A percentile compares a stretch with the other conserved stretches of the same genome.
These are phyloP conservation scores for Ogataea naganishii DNA, from an alignment of 805 yeast genomes.

Conservation along the genomic window DNA sequence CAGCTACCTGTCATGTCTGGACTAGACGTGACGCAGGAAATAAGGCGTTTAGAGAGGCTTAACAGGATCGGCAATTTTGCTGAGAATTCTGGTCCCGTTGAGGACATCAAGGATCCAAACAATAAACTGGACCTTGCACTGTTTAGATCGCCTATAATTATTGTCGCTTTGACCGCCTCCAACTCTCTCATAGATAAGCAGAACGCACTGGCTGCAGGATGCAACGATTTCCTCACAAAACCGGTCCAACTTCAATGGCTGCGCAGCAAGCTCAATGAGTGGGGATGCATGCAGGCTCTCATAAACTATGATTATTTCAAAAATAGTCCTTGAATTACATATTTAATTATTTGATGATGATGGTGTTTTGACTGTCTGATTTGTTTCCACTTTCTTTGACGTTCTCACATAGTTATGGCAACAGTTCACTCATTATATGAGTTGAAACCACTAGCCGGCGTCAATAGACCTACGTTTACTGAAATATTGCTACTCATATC, in stretches of 20 bases:
- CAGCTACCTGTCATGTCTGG: constrained; percentile 96
- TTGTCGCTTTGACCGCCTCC: constrained; percentile 93
- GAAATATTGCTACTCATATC: no score
- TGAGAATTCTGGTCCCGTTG: constrained; percentile 7
- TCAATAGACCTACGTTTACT: no score
- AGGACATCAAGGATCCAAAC: constrained; percentile 20
- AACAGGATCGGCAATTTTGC: constrained; percentile 65
- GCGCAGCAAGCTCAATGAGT: constrained; percentile 86
- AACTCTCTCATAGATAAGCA: constrained; percentile 78
- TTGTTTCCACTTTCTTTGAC: no score
- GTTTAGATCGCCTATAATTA: constrained; percentile 93
- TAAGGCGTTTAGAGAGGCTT: constrained; percentile 71
- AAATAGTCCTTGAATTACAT: constrained; percentile 16
- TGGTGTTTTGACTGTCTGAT: no score
- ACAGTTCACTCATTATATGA: no score
- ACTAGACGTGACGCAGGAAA: constrained; percentile 88
- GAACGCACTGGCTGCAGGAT: constrained; percentile 92
- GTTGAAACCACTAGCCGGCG: no score
- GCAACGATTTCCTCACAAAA: constrained; percentile 92
- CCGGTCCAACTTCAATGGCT: constrained; percentile 95
- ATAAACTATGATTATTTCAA: constrained; percentile 94
- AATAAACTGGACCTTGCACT: constrained; percentile 51
- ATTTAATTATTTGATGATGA: not conserved
- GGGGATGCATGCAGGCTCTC: constrained; percentile 99
- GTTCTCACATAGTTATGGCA: no score